Conservation (phyloP, 2,329 filamentous ascomycete genomes). For the Bertia moriformis region DNA sequence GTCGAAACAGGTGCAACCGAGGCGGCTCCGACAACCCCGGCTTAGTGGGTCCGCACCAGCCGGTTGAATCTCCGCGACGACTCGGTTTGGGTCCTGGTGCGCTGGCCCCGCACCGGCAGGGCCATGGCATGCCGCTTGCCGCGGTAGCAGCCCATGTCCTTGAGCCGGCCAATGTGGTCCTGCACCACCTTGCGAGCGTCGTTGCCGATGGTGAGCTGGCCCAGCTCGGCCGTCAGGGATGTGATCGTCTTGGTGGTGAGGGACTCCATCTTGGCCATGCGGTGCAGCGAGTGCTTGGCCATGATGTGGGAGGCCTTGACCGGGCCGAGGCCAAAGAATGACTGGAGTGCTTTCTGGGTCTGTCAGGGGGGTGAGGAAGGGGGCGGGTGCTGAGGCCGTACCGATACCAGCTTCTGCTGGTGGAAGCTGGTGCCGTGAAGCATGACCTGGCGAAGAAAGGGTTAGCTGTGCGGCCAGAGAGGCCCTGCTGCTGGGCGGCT, state of each 20-base stretch:
- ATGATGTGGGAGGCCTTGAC: slow-evolving; percentile 60
- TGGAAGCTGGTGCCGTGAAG: slow-evolving; percentile 76
- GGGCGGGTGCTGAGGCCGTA: slow-evolving; percentile 21
- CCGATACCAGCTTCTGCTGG: slow-evolving; percentile 71
- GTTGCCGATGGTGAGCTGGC: slow-evolving; percentile 86
- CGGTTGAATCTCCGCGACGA: slow-evolving; percentile 50
- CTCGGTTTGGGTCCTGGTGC: slow-evolving; percentile 60
- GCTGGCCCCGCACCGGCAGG: slow-evolving; percentile 80
- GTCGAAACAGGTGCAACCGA: too few species aligned
- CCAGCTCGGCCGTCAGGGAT: slow-evolving; percentile 70
- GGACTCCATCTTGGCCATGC: slow-evolving; percentile 62
- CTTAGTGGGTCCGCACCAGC: too few species aligned
- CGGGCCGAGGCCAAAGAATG: slow-evolving; percentile 74
- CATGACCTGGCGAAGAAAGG: too few species aligned
- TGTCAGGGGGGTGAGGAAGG: slow-evolving; percentile 9
- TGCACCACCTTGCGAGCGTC: slow-evolving; percentile 64
- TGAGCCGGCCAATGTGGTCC: slow-evolving; percentile 74
- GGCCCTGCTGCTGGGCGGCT: too few species aligned
- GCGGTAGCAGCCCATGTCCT: slow-evolving; percentile 80
- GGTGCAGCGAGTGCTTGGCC: slow-evolving; percentile 79
- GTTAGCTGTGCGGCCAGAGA: too few species aligned
- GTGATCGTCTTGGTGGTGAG: slow-evolving; percentile 65
- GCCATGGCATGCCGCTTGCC: slow-evolving; percentile 86
- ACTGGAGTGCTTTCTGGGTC: slow-evolving; percentile 56
- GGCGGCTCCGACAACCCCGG: too few species aligned